Evolutionary conservation across 2,329 filamentous ascomycete genomes (phyloP).

Genomic region (Ilyonectria sp.): DNA sequence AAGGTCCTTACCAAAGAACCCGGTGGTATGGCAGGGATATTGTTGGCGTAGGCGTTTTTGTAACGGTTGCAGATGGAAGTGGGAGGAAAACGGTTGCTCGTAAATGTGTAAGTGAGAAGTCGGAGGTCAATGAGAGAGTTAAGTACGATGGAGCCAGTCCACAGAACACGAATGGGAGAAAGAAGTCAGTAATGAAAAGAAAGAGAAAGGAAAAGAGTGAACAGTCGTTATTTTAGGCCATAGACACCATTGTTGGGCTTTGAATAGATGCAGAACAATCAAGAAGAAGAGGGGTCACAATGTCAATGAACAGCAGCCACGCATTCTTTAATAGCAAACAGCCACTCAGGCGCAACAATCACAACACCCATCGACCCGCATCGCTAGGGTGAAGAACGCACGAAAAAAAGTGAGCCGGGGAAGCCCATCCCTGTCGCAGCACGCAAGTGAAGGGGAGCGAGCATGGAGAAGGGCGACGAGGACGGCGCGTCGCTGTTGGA

Average conservation of each 20-base stretch:
- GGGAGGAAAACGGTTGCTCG: slow-evolving; percentile 1
- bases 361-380: slow-evolving; percentile 28
- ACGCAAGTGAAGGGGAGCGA: slow-evolving; percentile 15
- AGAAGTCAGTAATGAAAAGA: slow-evolving; percentile 32
- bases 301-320: slow-evolving; percentile 39
- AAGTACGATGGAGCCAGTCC: slow-evolving; percentile 35
- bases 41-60: not conserved
- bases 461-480: slow-evolving; percentile 11
- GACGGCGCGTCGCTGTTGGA: slow-evolving; percentile 14
- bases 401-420: slow-evolving; percentile 22
- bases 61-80: not conserved
- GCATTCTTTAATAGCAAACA: slow-evolving; percentile 46
- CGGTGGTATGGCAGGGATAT: not conserved
- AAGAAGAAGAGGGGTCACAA: slow-evolving; percentile 36
- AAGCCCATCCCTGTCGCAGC: slow-evolving; percentile 10
- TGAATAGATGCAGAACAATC: slow-evolving; percentile 39
- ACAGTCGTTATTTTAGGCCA: slow-evolving; percentile 40
- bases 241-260: slow-evolving; percentile 48
- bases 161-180: slow-evolving; percentile 33
- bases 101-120: slow-evolving; percentile 40
- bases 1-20: slow-evolving; percentile 10
- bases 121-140: slow-evolving; percentile 29
- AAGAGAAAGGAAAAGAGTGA: slow-evolving; percentile 39
- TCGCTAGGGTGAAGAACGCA: slow-evolving; percentile 27
- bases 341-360: slow-evolving; percentile 28